Base-by-base conservation (phyloP, 2,329 filamentous ascomycete genomes). In the Fusarium burgessii region DNA sequence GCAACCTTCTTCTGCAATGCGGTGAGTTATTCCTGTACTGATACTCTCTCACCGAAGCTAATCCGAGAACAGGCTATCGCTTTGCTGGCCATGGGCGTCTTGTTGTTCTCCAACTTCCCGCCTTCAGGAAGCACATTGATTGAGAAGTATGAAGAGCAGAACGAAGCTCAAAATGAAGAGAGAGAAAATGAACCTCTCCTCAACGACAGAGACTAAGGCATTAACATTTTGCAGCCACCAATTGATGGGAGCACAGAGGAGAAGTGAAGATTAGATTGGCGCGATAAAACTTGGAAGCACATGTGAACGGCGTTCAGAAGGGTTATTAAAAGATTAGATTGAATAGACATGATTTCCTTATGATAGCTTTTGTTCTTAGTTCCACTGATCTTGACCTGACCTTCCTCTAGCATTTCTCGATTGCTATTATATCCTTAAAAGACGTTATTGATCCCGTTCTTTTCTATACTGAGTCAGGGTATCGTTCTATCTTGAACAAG, bases 1-100 rank as follows among this genome's bases (percentile, higher is more conserved):
- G 80, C 90, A 12, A 92, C 91, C 0, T 93, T 93, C 74, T 87
- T 88, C 51, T 89, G 86, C 76, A 93, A 93, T 73, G 90, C 89
- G 7, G 88, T 88, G n/a, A n/a, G n/a, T n/a, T n/a, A n/a, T n/a
- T n/a, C n/a, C n/a, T n/a, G n/a, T n/a, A n/a, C n/a, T n/a, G n/a
- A n/a, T n/a, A n/a, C n/a, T n/a, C n/a, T n/a, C n/a, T n/a, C n/a
- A n/a, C n/a, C n/a, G 8, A 1, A 13, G 1, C 66, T 77, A 41
- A 78, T 68, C 17, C 42, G 7, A 6, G 13, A 4, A 4, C 14
- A 87, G 85, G 87, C 83, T 0, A 83, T 91, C 3, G 80, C 90
- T 1, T 58, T 89, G 0, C 38, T 85, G 5, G 84, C 78, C 5
- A 82, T 82, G 78, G 68, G 62, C 1, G 81, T 85, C 0, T 64